Evolutionary conservation across 176 grass and related monocot genomes (phyloP).

Genomic region (Zoysia japonica): DNA sequence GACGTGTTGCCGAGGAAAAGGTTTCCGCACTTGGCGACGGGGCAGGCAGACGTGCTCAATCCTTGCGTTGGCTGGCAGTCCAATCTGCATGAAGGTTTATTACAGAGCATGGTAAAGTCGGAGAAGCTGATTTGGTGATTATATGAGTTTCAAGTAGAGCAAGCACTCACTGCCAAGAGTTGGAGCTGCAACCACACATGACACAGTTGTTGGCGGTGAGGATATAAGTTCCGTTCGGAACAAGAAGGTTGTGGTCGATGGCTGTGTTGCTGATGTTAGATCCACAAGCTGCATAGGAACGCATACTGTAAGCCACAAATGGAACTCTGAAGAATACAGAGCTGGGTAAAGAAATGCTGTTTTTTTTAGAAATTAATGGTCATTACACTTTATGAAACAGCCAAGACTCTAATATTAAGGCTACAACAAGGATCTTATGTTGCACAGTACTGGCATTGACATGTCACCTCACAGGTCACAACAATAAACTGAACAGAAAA

Average conservation of each 20-base stretch:
- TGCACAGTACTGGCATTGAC: not conserved
- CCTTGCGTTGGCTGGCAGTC: slow-evolving; percentile 65
- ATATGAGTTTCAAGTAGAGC: not conserved
- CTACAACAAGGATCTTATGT: not conserved
- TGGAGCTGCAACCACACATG: slow-evolving; percentile 82
- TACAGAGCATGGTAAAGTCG: not conserved
- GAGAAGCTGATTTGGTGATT: not conserved
- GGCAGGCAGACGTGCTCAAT: slow-evolving; percentile 55
- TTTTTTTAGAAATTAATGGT: not conserved
- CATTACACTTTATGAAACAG: slow-evolving; percentile 9
- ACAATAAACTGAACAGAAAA: not conserved
- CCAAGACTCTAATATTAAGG: not conserved
- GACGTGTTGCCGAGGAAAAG: slow-evolving; percentile 69
- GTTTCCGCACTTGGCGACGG: slow-evolving; percentile 59
- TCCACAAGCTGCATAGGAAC: slow-evolving; percentile 61
- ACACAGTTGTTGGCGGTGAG: slow-evolving; percentile 86
- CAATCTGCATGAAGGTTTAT: slow-evolving; percentile 47
- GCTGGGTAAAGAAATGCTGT: not conserved
- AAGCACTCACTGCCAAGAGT: slow-evolving; percentile 71
- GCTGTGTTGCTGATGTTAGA: slow-evolving; percentile 66
- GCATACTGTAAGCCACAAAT: not conserved
- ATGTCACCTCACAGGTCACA: not conserved
- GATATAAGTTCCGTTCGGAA: slow-evolving; percentile 79
- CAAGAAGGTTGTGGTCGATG: slow-evolving; percentile 52
- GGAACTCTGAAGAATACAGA: not conserved